These are phyloP conservation scores for Stevia rebaudiana DNA, from an alignment of 140 eudicot genomes.

Conservation along the genomic window DNA sequence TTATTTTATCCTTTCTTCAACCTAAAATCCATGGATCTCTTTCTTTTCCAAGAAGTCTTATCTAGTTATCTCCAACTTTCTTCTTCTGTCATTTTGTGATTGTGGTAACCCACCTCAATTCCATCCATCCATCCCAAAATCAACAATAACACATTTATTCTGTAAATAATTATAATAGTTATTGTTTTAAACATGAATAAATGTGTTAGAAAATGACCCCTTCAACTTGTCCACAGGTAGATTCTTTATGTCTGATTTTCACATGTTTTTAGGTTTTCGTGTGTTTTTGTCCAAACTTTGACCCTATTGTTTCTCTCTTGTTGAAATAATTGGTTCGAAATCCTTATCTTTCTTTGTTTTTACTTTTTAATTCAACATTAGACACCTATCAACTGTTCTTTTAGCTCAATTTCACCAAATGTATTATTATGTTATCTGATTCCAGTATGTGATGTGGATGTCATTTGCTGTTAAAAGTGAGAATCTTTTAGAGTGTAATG, in stretches of 20 bases:
- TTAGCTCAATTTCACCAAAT: not conserved
- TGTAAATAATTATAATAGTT: too few relatives aligned
- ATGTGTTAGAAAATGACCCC: constrained; percentile 4
- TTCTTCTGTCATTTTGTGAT: too few relatives aligned
- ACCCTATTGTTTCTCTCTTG: not conserved
- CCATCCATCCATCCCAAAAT: too few relatives aligned
- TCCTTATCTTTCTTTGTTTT: not conserved
- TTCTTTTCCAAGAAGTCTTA: too few relatives aligned
- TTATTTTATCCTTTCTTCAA: too few relatives aligned
- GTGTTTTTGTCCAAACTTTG: constrained; percentile 15
- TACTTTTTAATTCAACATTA: too few relatives aligned
- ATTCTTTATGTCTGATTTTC: constrained; percentile 26
- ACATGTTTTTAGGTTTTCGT: constrained; percentile 22
- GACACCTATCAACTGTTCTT: too few relatives aligned
- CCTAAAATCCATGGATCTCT: too few relatives aligned
- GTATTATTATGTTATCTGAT: too few relatives aligned
- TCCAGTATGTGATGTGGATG: not conserved
- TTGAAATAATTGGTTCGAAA: not conserved
- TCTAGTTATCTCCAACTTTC: too few relatives aligned
- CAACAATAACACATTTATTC: too few relatives aligned
- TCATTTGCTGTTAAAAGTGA: not conserved
- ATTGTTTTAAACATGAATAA: not conserved
- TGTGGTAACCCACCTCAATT: too few relatives aligned
- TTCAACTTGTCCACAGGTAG: constrained; percentile 21
- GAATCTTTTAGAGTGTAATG: constrained; percentile 9